These are phyloP conservation scores for Talaromyces nanjingensis DNA, from an alignment of 495 filamentous ascomycete species.

Conservation along the genomic window DNA sequence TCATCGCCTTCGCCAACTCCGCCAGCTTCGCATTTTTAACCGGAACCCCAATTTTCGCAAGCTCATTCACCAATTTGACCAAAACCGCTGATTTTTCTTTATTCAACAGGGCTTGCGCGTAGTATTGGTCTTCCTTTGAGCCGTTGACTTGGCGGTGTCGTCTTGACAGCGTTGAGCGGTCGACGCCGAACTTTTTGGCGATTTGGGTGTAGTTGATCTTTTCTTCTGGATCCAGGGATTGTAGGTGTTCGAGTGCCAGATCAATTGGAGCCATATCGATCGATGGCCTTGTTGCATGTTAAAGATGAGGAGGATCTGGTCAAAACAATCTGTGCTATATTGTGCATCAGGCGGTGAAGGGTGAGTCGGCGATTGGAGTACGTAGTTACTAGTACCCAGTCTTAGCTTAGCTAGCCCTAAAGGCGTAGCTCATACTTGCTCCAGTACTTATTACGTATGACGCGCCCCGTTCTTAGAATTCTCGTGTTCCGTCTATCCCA, in stretches of 20 bases:
- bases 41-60: background rate
- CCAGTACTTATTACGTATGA: no score
- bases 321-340: background rate
- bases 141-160: background rate
- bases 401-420: no score
- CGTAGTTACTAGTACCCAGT: no score
- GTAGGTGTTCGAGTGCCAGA: background rate
- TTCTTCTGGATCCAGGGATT: background rate
- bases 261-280: slow-evolving; percentile 2
- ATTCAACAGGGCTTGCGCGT: slow-evolving; percentile 1
- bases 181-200: background rate
- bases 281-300: background rate
- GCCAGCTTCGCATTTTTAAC: background rate
- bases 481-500: no score
- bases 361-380: no score
- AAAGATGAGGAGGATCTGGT: background rate
- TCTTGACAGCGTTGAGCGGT: background rate
- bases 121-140: slow-evolving; percentile 5
- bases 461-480: no score
- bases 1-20: background rate
- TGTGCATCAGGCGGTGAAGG: background rate
- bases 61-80: background rate
- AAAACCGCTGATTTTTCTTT: background rate
- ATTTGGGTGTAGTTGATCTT: background rate
- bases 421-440: no score